Conservation (phyloP, 768 basidiomycete species). For the Leucosporidium yakuticum region DNA sequence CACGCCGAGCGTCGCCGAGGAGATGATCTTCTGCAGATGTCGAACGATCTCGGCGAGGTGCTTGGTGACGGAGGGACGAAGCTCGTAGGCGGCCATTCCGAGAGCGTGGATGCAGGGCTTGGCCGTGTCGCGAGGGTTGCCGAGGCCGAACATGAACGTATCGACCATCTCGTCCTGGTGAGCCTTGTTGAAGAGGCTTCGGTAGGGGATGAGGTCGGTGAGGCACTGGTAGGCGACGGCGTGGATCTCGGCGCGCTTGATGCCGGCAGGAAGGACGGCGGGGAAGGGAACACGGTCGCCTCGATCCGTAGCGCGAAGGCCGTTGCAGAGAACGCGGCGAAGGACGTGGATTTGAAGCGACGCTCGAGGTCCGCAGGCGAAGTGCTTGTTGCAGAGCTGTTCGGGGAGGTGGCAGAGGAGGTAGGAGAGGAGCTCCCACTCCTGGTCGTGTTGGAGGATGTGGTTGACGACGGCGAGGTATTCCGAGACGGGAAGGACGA, state of each 20-base stretch:
- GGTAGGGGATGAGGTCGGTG: constrained; percentile 81
- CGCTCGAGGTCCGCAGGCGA: constrained; percentile 85
- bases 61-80: constrained; percentile 73
- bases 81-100: constrained; percentile 77
- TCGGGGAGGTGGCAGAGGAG: constrained; percentile 82
- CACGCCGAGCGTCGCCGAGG: constrained; percentile 84
- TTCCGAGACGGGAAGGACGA: constrained; percentile 59
- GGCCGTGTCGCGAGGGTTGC: constrained; percentile 49
- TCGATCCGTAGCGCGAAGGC: constrained; percentile 57
- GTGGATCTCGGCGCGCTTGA: constrained; percentile 73
- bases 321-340: constrained; percentile 61
- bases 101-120: constrained; percentile 86
- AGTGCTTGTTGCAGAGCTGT: constrained; percentile 89
- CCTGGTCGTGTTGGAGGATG: constrained; percentile 66
- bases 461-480: constrained; percentile 62
- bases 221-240: constrained; percentile 81
- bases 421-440: constrained; percentile 92
- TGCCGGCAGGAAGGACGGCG: constrained; percentile 39
- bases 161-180: constrained; percentile 46
- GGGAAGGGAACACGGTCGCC: constrained; percentile 48
- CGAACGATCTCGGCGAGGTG: constrained; percentile 72
- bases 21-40: constrained; percentile 88
- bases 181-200: constrained; percentile 60
- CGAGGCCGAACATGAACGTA: constrained; percentile 47
- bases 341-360: constrained; percentile 59